Evolutionary conservation across 176 grass and related monocot genomes (phyloP), one percentile per base, ranked within the genome.

Genomic region (Secale cereale): DNA sequence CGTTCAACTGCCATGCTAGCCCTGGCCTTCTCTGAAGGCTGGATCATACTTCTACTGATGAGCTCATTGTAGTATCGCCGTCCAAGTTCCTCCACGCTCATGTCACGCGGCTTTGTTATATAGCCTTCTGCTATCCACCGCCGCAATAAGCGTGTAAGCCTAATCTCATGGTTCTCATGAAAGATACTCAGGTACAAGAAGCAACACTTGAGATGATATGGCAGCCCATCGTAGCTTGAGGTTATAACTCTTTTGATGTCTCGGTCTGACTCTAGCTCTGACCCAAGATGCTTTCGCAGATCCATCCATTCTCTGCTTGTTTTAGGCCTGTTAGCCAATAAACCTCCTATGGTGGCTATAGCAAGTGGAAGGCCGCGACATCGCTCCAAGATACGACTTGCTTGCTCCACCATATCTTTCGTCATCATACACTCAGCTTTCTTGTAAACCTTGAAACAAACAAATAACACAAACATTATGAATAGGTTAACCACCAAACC

Each of bases 171-270:
- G 71, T 94, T 87, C 36, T 88, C 73, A 13, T 85, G 82, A 6
- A 94, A 94, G 52, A 94, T 81, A 52, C 82, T 81, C 2, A 94
- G 86, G 36, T 94, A 94, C 67, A 94, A 71, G 75, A 94, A 86
- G 60, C 86, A 88, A 3, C 62, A 84, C 43, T 91, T 94, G 33
- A 89, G 59, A 79, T 91, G 40, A 45, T 91, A 89, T 3, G 92
- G 84, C 36, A 94, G 74, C 5, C 86, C 87, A 37, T 82, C 83
- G 16, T 90, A 94, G 61, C 87, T 94, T 6, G 90, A 80, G 9
- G 62, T 40, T 3, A 94, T 80, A 14, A 85, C 79, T 62, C 76
- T 70, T 10, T 73, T 82, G 25, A 90, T 85, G 20, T 69, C 48
- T 10, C 20, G 8, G 27, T 73, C 82, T n/a, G 79, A 87, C 76